Evolutionary conservation across 208 protist genomes (phyloP).

Genomic region (Phytomonas serpens): DNA sequence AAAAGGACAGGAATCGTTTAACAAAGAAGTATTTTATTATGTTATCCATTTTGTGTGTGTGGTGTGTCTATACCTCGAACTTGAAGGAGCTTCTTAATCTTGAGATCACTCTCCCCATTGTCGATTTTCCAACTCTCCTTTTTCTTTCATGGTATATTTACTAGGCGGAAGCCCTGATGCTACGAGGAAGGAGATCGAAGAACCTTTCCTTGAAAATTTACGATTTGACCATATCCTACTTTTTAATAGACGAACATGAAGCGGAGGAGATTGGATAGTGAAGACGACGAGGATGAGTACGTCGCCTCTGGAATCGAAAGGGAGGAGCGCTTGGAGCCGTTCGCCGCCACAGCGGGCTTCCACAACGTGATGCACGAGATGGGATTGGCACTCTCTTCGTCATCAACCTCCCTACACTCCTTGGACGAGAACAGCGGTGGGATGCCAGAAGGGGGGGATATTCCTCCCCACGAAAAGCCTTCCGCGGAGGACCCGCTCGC

Average conservation of each 20-base stretch:
- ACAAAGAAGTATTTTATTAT: background rate
- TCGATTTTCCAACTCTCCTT: background rate
- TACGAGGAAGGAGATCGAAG: background rate
- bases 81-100: background rate
- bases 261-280: constrained; percentile 56
- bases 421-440: background rate
- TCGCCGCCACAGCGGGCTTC: background rate
- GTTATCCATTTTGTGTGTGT: background rate
- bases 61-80: too few species aligned
- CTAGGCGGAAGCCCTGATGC: background rate
- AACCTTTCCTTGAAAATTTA: background rate
- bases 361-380: background rate
- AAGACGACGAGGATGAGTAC: constrained; percentile 73
- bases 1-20: background rate
- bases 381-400: background rate
- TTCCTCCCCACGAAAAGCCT: background rate
- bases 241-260: constrained; percentile 27
- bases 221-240: background rate
- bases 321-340: background rate
- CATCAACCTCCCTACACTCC: background rate
- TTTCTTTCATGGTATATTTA: background rate
- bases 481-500: background rate
- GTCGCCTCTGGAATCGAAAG: background rate
- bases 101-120: background rate
- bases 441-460: background rate